Percentiles rank a stretch among this genome's conserved stretches.
phyloP scores from a whole-genome alignment of 2,329 filamentous ascomycete genomes.

The Microcyclosporella mali region DNA sequence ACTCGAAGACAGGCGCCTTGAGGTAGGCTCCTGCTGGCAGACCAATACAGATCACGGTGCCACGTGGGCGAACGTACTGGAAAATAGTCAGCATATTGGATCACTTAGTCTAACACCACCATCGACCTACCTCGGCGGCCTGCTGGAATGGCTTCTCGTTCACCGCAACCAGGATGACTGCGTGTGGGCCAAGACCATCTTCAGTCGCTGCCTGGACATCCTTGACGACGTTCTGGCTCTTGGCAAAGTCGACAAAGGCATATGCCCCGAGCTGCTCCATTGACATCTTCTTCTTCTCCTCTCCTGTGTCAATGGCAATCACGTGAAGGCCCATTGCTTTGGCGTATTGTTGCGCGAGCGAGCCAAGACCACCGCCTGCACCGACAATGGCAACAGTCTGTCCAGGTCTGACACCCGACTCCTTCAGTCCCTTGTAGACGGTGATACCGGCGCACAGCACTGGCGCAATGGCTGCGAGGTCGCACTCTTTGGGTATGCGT shows the following conservation, averaged over 20 bases:
- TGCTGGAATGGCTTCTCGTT: conserved; percentile 93
- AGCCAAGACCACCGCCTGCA: conserved; percentile 76
- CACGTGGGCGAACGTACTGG: conserved; percentile 73
- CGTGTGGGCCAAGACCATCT: conserved; percentile 79
- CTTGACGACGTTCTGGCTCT: conserved; percentile 67
- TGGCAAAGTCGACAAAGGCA: conserved; percentile 73
- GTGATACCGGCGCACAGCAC: conserved; percentile 74
- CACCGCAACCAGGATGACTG: conserved; percentile 79
- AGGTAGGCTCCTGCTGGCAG: conserved; percentile 75
- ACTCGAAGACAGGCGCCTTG: conserved; percentile 80
- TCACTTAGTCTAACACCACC: no score
- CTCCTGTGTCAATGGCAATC: conserved; percentile 77
- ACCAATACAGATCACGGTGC: conserved; percentile 82
- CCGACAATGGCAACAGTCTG: conserved; percentile 79
- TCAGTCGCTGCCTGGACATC: conserved; percentile 76
- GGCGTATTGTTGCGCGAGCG: conserved; percentile 77
- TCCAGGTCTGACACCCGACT: conserved; percentile 66
- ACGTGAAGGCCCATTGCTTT: conserved; percentile 79
- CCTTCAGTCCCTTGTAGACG: conserved; percentile 87
- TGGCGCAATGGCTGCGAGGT: conserved; percentile 71
- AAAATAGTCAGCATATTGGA: conserved; percentile 6
- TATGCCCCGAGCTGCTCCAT: conserved; percentile 61
- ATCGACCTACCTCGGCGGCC: conserved; percentile 57
- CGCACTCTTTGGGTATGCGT: conserved; percentile 68
- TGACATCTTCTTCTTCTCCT: conserved; percentile 70